A percentile compares a stretch with the other conserved stretches of the same genome.
These are phyloP conservation scores for Cronartium quercuum DNA, from an alignment of 1,284 basidiomycete genomes.

Conservation along the genomic window DNA sequence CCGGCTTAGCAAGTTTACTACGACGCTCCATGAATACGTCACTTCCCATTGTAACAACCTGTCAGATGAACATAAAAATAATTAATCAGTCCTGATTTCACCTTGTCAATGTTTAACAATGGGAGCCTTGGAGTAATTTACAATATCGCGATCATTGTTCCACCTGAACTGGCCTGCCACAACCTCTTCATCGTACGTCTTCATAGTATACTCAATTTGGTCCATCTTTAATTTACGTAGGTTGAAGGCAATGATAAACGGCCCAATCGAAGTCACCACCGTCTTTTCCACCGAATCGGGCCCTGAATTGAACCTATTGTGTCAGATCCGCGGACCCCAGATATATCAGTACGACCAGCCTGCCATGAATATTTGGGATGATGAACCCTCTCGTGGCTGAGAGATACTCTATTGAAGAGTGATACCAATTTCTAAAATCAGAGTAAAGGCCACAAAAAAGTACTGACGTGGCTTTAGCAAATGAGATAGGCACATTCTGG, in stretches of 20 bases:
- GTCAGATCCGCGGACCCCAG: constrained; percentile 48
- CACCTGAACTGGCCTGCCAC: constrained; percentile 96
- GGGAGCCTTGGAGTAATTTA: constrained; percentile 50
- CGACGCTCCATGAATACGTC: constrained; percentile 91
- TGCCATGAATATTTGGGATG: too few relatives aligned
- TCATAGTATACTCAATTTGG: constrained; percentile 40
- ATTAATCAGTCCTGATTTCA: background rate
- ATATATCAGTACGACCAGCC: too few relatives aligned
- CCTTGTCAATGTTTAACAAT: constrained; percentile 6
- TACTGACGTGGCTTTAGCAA: constrained; percentile 20
- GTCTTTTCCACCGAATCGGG: constrained; percentile 42
- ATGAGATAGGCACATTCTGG: constrained; percentile 7
- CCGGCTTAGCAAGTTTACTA: constrained; percentile 78
- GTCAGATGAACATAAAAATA: background rate
- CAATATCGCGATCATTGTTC: constrained; percentile 89
- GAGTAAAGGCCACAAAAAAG: too few relatives aligned
- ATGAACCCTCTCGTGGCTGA: background rate
- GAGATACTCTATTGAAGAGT: background rate
- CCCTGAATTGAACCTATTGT: constrained; percentile 71
- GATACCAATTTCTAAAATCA: too few relatives aligned
- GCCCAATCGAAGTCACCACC: constrained; percentile 21
- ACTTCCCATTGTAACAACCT: constrained; percentile 81
- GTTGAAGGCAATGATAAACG: constrained; percentile 27
- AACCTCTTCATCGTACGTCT: constrained; percentile 78
- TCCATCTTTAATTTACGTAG: constrained; percentile 40